Evolutionary conservation across 2,329 filamentous ascomycete species (phyloP), one percentile per base, ranked within the genome.

Genomic region (Exutisphaerella laricina): DNA sequence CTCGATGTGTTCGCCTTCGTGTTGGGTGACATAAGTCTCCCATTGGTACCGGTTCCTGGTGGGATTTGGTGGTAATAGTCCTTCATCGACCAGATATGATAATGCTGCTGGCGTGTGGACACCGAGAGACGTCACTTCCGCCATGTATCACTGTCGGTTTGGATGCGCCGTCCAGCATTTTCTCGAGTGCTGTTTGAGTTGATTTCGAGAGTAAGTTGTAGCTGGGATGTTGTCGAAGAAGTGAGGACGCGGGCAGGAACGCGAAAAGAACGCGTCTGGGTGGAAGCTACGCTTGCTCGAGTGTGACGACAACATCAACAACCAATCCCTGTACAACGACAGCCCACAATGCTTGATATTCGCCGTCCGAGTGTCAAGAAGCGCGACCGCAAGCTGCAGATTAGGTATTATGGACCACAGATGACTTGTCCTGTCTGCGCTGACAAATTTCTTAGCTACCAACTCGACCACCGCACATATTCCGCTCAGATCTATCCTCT

Each of bases 41-140:
- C 92, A 97, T 45, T 71, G 72, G 64, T 94, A 97, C 4, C 75
- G 74, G 23, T 78, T 73, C 18, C 77, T 66, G 13, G 78, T 67
- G 3, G 85, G 78, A 49, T 92, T 77, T 33, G 75, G 66, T 13
- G 83, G 78, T 2, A 97, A 72, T 29, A 94, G 75, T 45, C 80
- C 77, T 66, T 97, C 89, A 55, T 82, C 75, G 55, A 95, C 77
- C 51, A 94, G 81, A 70, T 92, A 88, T 49, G 79, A 80, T 51
- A 97, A 74, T 52, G 84, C 88, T 48, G 85, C 79, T 48, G 94
- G 89, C 69, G 85, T 82, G 71, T 97, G 90, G 61, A 95, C 75
- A 65, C 92, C 92, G 59, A 96, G 78, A 53, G 90, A 96, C 66
- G 80, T 85, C 68, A 96, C 80, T 62, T 85, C 82, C 56, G 90